Base-by-base conservation (phyloP, 257 asterid species). In the Verbascum thapsus region DNA sequence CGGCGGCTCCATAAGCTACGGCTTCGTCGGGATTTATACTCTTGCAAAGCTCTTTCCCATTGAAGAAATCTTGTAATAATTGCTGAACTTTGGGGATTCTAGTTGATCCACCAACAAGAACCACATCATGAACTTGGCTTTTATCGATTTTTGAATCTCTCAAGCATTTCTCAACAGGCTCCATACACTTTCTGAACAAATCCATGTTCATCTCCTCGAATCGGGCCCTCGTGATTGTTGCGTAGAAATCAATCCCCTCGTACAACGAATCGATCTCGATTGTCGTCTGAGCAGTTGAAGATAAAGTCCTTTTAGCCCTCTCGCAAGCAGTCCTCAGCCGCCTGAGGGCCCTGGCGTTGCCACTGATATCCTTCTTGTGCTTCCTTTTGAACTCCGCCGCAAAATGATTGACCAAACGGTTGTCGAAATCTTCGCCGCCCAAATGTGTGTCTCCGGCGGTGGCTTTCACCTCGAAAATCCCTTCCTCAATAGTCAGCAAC, bases 121-220 rank as follows among this genome's bases (percentile, higher is more conserved):
- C 90, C 58, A 83, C 78, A 30, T 83, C 87, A n/a, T 83, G 83
- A 11, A 83, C 76, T 0, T 40, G 63, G 22, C 72, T 58, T 58
- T 83, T 80, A 10, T 78, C 86, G 5, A 76, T 41, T 60, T 75
- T 80, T 17, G 85, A 75, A 60, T 78, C 90, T 55, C 74, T 69
- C 63, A 80, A 51, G 10, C 84, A 78, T 6, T 83, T 83, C 79
- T 83, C 84, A 48, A 80, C 90, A 0, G 87, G 90, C 53, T 80
- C 85, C 83, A 80, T 83, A 22, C 85, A 80, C 50, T 78, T 80
- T 19, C 82, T 60, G 58, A 83, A 83, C 61, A 83, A 64, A 23
- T 83, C 90, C 84, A 78, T 80, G 64, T 76, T 78, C 71, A 83
- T n/a, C 34, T 83, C 86, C 66, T 83, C 90, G 20, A 83, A 83